Conservation (phyloP, 2,329 filamentous ascomycete species). For the Calonectria ilicicola region DNA sequence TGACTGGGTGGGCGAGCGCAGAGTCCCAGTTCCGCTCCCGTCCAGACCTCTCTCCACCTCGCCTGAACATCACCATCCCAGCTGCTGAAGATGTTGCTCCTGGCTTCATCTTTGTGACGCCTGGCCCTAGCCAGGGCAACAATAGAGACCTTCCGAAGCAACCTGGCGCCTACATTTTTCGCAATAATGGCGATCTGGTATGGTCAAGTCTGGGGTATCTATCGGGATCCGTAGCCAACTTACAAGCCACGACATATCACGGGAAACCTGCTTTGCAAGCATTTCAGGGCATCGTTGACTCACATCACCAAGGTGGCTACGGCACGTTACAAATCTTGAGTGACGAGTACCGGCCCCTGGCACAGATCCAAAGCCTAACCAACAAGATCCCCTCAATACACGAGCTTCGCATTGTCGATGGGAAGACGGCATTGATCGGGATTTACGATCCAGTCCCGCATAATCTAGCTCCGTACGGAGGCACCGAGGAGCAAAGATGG, state of each 20-base stretch:
- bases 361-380: slow-evolving; percentile 61
- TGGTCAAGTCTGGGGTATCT: slow-evolving; percentile 68
- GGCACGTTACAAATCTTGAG: slow-evolving; percentile 64
- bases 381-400: slow-evolving; percentile 64
- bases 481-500: slow-evolving; percentile 61
- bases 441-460: slow-evolving; percentile 62
- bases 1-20: slow-evolving; percentile 18
- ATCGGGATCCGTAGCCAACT: slow-evolving; percentile 64
- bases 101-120: slow-evolving; percentile 57
- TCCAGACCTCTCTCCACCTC: slow-evolving; percentile 30
- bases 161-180: slow-evolving; percentile 66
- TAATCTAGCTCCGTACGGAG: slow-evolving; percentile 59
- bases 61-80: slow-evolving; percentile 54
- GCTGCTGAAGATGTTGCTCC: slow-evolving; percentile 51
- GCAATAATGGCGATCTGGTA: slow-evolving; percentile 64
- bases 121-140: slow-evolving; percentile 46
- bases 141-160: slow-evolving; percentile 58
- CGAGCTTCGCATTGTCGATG: slow-evolving; percentile 66
- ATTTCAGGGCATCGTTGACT: slow-evolving; percentile 65
- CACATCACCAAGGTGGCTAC: slow-evolving; percentile 62
- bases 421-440: slow-evolving; percentile 63
- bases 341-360: slow-evolving; percentile 64
- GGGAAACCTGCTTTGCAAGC: slow-evolving; percentile 63
- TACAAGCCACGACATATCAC: slow-evolving; percentile 60
- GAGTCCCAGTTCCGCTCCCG: slow-evolving; percentile 39